Base-by-base conservation (phyloP, 352 stramenopile genomes). In the Globisporangium cylindrosporum region DNA sequence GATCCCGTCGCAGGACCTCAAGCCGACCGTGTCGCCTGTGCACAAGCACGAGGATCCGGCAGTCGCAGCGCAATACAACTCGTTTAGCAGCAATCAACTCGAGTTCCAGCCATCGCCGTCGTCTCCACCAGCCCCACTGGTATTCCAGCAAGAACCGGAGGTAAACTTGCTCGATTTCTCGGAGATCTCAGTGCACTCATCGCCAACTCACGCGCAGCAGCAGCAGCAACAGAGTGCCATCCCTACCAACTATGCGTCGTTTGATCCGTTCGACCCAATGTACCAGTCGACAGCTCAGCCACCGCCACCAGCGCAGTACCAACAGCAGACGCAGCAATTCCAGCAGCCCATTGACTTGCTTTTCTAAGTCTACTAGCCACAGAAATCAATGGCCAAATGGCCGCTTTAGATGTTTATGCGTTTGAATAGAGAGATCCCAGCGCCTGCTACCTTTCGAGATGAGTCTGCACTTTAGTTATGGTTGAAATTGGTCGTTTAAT, bases 81-180 rank as follows among this genome's bases (percentile, higher is more conserved):
- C 55, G 18, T 62, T 62, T 12, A 62, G 56, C 32, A 68, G 54
- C 53, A 68, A 57, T 27, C 20, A 64, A 15, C 65, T 66, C 43
- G 56, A 70, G 65, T 70, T 61, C 20, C 43, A 66, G 59, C 41
- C 36, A 6, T 34, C 62, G 15, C 51, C 62, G 24, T 70, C 18
- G 72, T 51, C 18, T 0, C 61, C 18, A 48, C 65, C 36, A 25
- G 25, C 25, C 18, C 65, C n/a, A 24, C 20, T 48, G 41, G 56
- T 2, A 4, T 46, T 62, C 56, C 56, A 49, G n/a, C 29, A 49
- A 25, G 46, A 46, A 25, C 64, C 38, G 5, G 77, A 83, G 58
- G 66, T 68, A 18, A 89, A 90, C 49, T 48, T 93, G 6, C 78
- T 91, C 24, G 82, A 93, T 34, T 93, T 92, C 55, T 87, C 77